phyloP scores from a whole-genome alignment of 352 stramenopile genomes.

The Aphanomyces astaci region DNA sequence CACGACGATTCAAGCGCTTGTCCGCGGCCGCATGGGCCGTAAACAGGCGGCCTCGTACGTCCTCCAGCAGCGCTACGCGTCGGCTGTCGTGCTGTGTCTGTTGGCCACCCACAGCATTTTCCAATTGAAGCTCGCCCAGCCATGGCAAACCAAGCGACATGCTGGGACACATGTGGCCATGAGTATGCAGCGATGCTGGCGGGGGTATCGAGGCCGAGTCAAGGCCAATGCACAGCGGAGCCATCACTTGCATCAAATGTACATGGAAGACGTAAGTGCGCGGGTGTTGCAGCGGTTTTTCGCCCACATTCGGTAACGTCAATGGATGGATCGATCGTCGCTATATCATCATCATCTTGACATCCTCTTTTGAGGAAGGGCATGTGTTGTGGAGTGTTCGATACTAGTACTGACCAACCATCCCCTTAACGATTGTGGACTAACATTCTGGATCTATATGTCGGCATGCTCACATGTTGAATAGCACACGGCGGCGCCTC shows the following conservation, averaged over 20 bases:
- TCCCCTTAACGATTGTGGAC: too few species aligned
- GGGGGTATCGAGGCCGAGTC: constrained; percentile 44
- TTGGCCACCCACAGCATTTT: constrained; percentile 44
- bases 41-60: constrained; percentile 31
- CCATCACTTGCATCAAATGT: constrained; percentile 30
- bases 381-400: too few species aligned
- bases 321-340: too few species aligned
- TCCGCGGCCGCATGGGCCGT: constrained; percentile 43
- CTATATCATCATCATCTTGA: too few species aligned
- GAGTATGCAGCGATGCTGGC: constrained; percentile 35
- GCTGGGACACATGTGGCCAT: constrained; percentile 34
- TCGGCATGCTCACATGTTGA: not conserved
- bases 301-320: constrained; percentile 63
- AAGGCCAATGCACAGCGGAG: constrained; percentile 29
- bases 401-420: too few species aligned
- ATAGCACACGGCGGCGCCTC: constrained; percentile 26
- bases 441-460: too few species aligned
- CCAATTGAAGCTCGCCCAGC: constrained; percentile 38
- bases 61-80: constrained; percentile 35
- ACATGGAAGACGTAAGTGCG: constrained; percentile 35
- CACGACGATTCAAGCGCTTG: constrained; percentile 44
- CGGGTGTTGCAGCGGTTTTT: constrained; percentile 66
- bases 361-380: constrained; percentile 17
- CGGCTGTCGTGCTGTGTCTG: constrained; percentile 25
- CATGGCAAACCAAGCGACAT: constrained; percentile 56